These are phyloP conservation scores for cucumber (Cucumis sativus) DNA, from an alignment of 306 rosid genomes.

Conservation along the genomic window DNA sequence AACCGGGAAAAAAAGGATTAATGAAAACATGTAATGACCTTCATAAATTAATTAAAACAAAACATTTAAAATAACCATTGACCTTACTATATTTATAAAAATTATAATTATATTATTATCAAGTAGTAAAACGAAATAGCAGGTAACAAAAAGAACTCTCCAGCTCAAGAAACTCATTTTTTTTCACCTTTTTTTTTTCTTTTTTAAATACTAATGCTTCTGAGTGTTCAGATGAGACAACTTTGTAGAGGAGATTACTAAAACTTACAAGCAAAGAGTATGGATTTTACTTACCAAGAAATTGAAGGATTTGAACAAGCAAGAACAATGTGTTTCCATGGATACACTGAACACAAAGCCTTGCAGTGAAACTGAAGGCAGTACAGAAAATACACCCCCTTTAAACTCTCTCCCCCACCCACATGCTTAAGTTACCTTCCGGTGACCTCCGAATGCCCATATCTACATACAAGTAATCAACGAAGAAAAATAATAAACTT, in stretches of 20 bases:
- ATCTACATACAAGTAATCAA: conserved; percentile 16
- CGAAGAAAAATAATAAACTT: background rate
- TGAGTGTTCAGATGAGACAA: background rate
- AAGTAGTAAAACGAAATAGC: background rate
- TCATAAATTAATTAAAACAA: background rate
- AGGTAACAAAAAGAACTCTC: background rate
- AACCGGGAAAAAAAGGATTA: too few relatives aligned
- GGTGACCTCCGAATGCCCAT: conserved; percentile 50
- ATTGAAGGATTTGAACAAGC: background rate
- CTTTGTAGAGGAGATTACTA: background rate
- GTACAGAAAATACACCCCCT: background rate
- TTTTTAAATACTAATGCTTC: background rate
- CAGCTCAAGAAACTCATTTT: background rate
- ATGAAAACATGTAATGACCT: background rate
- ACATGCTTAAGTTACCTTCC: conserved; percentile 24
- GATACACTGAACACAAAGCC: background rate
- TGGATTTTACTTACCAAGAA: background rate
- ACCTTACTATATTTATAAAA: too few relatives aligned
- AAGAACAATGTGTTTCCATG: background rate
- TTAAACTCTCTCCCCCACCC: background rate
- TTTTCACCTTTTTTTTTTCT: background rate
- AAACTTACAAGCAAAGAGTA: background rate
- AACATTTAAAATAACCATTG: background rate
- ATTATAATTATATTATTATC: background rate
- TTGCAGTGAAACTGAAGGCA: background rate